A percentile compares a stretch with the other conserved stretches of the same genome.
phyloP scores from a whole-genome alignment of 345 rosid species.

The Tarenaya hassleriana region DNA sequence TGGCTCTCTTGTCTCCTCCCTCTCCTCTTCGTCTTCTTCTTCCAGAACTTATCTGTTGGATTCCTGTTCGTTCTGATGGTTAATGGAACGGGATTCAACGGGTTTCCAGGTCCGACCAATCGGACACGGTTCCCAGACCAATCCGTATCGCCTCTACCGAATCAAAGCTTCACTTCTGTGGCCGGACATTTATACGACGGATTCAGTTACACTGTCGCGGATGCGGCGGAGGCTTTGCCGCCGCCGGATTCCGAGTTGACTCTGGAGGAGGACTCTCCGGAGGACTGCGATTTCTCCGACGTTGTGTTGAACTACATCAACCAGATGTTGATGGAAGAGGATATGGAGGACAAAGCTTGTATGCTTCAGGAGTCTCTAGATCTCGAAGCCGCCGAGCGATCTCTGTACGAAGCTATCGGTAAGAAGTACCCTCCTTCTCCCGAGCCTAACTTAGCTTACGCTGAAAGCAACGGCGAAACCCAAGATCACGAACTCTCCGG shows the following conservation, averaged over 20 bases:
- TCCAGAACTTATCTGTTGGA: neutral
- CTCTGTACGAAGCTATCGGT: constrained; percentile 83
- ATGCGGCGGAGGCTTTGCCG: constrained; percentile 13
- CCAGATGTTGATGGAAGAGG: constrained; percentile 87
- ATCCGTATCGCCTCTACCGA: constrained; percentile 29
- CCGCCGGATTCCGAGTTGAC: constrained; percentile 13
- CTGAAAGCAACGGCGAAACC: constrained; percentile 19
- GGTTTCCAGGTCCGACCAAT: constrained; percentile 30
- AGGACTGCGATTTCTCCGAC: constrained; percentile 85
- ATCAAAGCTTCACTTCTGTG: constrained; percentile 38
- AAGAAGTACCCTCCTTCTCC: constrained; percentile 93
- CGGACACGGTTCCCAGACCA: constrained; percentile 39
- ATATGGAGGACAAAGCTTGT: constrained; percentile 65
- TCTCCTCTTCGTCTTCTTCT: constrained; percentile 16
- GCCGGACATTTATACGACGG: constrained; percentile 31
- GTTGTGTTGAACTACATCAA: constrained; percentile 68
- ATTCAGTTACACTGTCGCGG: constrained; percentile 26
- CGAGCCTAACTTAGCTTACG: constrained; percentile 25
- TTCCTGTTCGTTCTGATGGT: constrained; percentile 20
- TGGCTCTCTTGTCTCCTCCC: neutral
- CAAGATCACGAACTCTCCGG: constrained; percentile 32
- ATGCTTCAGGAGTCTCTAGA: constrained; percentile 84
- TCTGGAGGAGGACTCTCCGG: constrained; percentile 47
- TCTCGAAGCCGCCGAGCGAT: constrained; percentile 82
- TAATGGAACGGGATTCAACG: constrained; percentile 51